phyloP scores from a whole-genome alignment of 176 grass and related monocot species.

The Phragmites australis region DNA sequence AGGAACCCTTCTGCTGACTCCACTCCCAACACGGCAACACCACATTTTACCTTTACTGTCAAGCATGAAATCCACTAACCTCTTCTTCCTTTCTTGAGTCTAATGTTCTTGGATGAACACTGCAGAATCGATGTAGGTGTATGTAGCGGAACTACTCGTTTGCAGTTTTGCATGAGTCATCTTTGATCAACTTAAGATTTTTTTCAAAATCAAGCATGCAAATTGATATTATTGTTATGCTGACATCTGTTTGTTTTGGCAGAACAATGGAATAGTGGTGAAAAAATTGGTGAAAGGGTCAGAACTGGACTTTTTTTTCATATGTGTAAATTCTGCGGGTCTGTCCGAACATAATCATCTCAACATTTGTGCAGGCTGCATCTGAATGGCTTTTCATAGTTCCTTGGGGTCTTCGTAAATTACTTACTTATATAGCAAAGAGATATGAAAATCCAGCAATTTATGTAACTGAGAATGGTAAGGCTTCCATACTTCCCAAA shows the following conservation, averaged over 20 bases:
- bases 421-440: conserved; percentile 69
- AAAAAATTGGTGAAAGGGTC: conserved; percentile 95
- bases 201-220: not conserved
- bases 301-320: conserved; percentile 23
- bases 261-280: conserved; percentile 63
- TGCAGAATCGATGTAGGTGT: not conserved
- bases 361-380: conserved; percentile 73
- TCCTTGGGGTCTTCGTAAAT: conserved; percentile 85
- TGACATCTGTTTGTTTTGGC: conserved; percentile 48
- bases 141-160: not conserved
- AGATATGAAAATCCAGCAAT: conserved; percentile 69
- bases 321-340: not conserved
- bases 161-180: conserved; percentile 15
- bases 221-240: conserved; percentile 30
- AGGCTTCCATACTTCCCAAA: conserved; percentile 18
- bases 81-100: not conserved
- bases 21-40: not conserved
- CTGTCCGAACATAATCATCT: conserved; percentile 25
- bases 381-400: conserved; percentile 95
- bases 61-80: not conserved
- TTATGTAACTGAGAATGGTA: conserved; percentile 97
- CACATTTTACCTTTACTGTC: not conserved
- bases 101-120: not conserved
- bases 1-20: not conserved
- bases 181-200: not conserved